phyloP scores from a whole-genome alignment of 2,329 filamentous ascomycete species.

The Diplodia corticola region DNA sequence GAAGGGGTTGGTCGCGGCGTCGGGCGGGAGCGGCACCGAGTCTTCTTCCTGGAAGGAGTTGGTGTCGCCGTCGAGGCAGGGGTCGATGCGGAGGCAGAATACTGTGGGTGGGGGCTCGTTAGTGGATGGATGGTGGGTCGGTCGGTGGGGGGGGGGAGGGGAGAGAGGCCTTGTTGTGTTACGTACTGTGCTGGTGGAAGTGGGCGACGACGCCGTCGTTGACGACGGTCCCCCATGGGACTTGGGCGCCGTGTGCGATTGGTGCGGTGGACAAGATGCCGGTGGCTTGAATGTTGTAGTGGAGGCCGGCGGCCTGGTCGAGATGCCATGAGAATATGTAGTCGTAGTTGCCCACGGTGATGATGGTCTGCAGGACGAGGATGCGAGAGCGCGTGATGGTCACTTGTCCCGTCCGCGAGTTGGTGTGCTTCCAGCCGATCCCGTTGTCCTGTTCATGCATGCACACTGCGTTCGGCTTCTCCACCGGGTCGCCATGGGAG shows the following conservation, averaged over 20 bases:
- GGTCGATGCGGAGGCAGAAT: slow-evolving; percentile 48
- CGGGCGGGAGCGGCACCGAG: slow-evolving; percentile 28
- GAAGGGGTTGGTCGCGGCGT: not conserved
- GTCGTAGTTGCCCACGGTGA: slow-evolving; percentile 35
- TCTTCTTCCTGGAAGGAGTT: slow-evolving; percentile 38
- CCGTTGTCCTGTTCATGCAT: slow-evolving; percentile 40
- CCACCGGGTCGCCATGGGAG: slow-evolving; percentile 37
- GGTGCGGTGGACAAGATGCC: slow-evolving; percentile 27
- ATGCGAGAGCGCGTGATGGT: slow-evolving; percentile 29
- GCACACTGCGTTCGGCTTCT: slow-evolving; percentile 46
- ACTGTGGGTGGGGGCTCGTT: no score
- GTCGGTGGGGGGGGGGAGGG: no score
- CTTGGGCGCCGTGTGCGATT: slow-evolving; percentile 21
- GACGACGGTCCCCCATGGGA: slow-evolving; percentile 26
- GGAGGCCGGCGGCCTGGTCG: slow-evolving; percentile 25
- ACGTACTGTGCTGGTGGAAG: slow-evolving; percentile 27
- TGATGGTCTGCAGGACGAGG: slow-evolving; percentile 32
- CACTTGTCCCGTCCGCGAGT: slow-evolving; percentile 30
- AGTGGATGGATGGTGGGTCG: not conserved
- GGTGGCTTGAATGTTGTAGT: slow-evolving; percentile 27
- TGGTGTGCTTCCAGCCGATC: slow-evolving; percentile 35
- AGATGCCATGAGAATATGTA: slow-evolving; percentile 29
- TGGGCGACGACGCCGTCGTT: slow-evolving; percentile 26
- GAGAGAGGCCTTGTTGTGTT: not conserved
- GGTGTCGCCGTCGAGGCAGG: slow-evolving; percentile 42